Percentiles rank a stretch among this genome's conserved stretches.
Conservation (phyloP, 768 basidiomycete species). For the Albatrellus ellisii region DNA sequence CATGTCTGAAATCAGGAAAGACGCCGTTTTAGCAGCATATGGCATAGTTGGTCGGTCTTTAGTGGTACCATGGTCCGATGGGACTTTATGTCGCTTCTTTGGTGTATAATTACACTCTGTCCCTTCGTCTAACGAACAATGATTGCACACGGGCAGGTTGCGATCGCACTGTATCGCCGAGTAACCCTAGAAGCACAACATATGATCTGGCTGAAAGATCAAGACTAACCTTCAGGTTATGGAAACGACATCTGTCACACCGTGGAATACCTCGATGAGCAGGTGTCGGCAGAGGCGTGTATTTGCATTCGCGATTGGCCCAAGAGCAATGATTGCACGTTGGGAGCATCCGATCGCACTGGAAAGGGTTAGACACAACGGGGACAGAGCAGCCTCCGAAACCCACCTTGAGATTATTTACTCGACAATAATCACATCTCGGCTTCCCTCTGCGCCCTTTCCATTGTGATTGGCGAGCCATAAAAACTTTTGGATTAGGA, state of each 20-base stretch:
- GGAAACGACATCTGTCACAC: constrained; percentile 55
- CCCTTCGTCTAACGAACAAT: constrained; percentile 41
- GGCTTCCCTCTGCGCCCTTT: constrained; percentile 65
- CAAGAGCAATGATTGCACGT: constrained; percentile 62
- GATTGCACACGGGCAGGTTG: constrained; percentile 58
- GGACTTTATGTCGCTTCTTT: constrained; percentile 50
- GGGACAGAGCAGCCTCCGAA: constrained; percentile 3
- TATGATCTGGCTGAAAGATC: constrained; percentile 5
- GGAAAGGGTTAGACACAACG: constrained; percentile 7
- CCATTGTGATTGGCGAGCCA: constrained; percentile 62
- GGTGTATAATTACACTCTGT: constrained; percentile 60
- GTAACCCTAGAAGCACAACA: constrained; percentile 1
- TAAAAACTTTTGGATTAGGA: constrained; percentile 52
- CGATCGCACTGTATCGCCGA: constrained; percentile 47
- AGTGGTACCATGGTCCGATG: constrained; percentile 26
- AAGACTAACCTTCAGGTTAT: constrained; percentile 49
- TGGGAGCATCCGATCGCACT: constrained; percentile 64
- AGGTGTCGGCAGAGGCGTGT: constrained; percentile 62
- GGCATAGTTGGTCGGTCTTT: constrained; percentile 26
- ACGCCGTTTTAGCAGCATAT: constrained; percentile 34
- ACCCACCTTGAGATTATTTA: constrained; percentile 59
- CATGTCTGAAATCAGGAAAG: constrained; percentile 32
- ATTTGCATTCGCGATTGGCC: constrained; percentile 51
- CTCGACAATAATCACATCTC: constrained; percentile 59
- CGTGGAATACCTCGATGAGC: constrained; percentile 65